Percentiles rank a stretch among this genome's conserved stretches.
These are phyloP conservation scores for Gastrodia elata DNA, from an alignment of 106 monocot species.

Conservation along the genomic window DNA sequence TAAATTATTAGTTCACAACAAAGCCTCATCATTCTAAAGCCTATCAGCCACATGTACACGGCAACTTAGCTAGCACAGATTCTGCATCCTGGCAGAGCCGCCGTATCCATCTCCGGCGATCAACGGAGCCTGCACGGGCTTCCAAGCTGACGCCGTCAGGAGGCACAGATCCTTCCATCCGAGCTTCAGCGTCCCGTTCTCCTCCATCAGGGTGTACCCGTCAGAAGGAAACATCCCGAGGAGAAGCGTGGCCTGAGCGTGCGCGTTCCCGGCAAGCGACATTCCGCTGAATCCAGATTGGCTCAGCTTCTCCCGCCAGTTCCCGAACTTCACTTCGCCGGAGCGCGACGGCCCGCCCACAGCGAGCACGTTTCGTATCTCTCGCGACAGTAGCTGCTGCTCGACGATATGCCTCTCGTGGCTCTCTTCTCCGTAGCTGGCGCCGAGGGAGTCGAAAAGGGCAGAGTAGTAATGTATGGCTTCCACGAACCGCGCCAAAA, in stretches of 20 bases:
- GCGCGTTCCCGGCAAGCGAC: conserved; percentile 83
- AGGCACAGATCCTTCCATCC: conserved; percentile 97
- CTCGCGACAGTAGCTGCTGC: conserved; percentile 87
- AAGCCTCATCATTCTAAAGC: too few species aligned
- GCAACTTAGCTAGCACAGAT: too few species aligned
- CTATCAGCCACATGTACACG: too few species aligned
- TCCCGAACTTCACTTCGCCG: conserved; percentile 77
- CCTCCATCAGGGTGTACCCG: conserved; percentile 88
- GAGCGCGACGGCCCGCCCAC: conserved; percentile 82
- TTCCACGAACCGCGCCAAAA: conserved; percentile 84
- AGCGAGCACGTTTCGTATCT: conserved; percentile 89
- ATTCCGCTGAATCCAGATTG: conserved; percentile 74
- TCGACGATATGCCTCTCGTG: conserved; percentile 82
- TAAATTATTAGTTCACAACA: too few species aligned
- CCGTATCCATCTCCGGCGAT: not conserved
- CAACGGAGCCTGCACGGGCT: conserved; percentile 28
- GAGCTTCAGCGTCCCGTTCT: conserved; percentile 88
- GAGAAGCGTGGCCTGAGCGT: conserved; percentile 68
- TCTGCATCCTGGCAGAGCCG: not conserved
- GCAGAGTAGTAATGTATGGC: conserved; percentile 98
- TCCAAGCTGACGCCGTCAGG: conserved; percentile 88
- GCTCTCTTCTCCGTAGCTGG: conserved; percentile 83
- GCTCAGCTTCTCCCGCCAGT: conserved; percentile 81
- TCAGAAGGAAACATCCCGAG: conserved; percentile 94
- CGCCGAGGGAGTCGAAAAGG: conserved; percentile 83